Conservation (phyloP, 495 filamentous ascomycete genomes). For the Cryomyces minteri region DNA sequence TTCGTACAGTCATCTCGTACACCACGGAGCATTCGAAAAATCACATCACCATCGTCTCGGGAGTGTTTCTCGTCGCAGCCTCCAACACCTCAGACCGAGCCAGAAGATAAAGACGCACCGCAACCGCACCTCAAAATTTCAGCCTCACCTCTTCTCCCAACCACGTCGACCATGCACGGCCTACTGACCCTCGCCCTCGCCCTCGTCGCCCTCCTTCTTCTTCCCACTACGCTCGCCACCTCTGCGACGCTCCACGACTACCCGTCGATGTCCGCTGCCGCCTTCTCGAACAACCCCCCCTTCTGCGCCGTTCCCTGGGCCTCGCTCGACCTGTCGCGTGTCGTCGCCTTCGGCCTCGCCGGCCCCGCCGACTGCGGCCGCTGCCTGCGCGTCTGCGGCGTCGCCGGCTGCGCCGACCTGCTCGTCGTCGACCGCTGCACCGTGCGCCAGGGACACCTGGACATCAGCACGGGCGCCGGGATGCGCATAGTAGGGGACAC, state of each 20-base stretch:
- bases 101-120: too few species aligned
- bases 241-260: background rate
- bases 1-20: too few species aligned
- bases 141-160: too few species aligned
- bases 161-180: background rate
- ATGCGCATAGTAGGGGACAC: background rate
- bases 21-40: too few species aligned
- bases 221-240: too few species aligned
- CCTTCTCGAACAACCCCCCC: background rate
- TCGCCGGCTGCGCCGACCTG: background rate
- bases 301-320: background rate
- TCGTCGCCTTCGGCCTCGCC: background rate
- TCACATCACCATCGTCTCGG: too few species aligned
- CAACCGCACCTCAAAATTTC: too few species aligned
- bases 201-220: too few species aligned
- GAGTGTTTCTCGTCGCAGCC: too few species aligned
- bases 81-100: too few species aligned
- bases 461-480: background rate
- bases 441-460: background rate
- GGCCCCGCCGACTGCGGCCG: background rate
- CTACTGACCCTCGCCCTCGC: too few species aligned
- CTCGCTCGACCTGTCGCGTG: background rate
- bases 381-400: background rate
- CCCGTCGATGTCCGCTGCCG: background rate
- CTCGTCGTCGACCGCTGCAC: background rate